Percentiles rank a stretch among this genome's conserved stretches.
Conservation (phyloP, 352 stramenopile species). For the Elongisporangium senticosum region DNA sequence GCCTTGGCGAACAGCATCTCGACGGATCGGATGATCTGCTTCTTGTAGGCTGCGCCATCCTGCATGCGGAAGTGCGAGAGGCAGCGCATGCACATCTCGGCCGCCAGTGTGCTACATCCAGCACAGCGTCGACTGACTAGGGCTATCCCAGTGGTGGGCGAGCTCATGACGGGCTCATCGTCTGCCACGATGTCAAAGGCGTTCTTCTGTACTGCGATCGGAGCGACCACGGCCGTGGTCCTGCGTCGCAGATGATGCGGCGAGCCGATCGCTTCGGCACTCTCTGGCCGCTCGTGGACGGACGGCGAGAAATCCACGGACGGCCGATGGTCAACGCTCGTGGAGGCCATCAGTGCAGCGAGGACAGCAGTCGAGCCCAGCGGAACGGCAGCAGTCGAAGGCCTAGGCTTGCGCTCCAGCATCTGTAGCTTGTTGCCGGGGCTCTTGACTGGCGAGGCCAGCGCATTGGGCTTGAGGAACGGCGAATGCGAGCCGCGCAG, state of each 20-base stretch:
- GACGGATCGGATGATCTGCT: conserved; percentile 48
- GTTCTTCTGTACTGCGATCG: conserved; percentile 7
- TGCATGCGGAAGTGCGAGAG: conserved; percentile 60
- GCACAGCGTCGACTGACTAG: conserved; percentile 31
- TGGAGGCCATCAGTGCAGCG: not conserved
- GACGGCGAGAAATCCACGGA: not conserved
- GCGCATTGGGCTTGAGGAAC: not conserved
- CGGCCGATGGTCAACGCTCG: not conserved
- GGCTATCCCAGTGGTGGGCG: not conserved
- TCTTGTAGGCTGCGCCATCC: conserved; percentile 61
- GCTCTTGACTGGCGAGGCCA: not conserved
- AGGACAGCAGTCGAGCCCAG: not conserved
- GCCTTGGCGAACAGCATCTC: conserved; percentile 61
- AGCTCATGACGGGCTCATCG: conserved; percentile 5
- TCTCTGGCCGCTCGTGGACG: conserved; percentile 3
- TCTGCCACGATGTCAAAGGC: conserved; percentile 3
- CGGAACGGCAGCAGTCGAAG: not conserved
- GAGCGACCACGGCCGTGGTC: conserved; percentile 7
- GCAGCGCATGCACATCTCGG: conserved; percentile 67
- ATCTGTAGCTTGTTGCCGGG: not conserved
- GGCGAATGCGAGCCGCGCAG: not conserved
- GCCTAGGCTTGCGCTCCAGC: not conserved
- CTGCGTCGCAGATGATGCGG: conserved; percentile 6
- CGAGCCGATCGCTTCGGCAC: conserved; percentile 11
- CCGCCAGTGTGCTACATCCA: conserved; percentile 44